These are phyloP conservation scores for Saccharomyces hybrid DNA, from an alignment of 1,139 yeast genomes.

Conservation along the genomic window DNA sequence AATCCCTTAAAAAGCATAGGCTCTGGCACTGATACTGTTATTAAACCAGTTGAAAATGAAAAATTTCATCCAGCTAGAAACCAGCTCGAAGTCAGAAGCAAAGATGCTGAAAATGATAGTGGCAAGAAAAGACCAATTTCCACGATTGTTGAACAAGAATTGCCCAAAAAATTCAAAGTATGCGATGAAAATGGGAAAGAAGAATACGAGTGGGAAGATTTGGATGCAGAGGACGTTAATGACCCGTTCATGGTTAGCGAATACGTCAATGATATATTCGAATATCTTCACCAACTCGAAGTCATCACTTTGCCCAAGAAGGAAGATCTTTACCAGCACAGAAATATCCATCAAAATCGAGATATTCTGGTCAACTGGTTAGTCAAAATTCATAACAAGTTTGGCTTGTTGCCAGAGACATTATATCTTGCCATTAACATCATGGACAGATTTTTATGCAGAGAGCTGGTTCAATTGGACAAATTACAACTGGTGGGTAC, in stretches of 20 bases:
- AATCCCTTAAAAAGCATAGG: neutral
- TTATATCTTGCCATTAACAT: constrained; percentile 79
- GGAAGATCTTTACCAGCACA: constrained; percentile 65
- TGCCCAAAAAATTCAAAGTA: constrained; percentile 30
- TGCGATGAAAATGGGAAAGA: constrained; percentile 29
- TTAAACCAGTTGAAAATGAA: constrained; percentile 4
- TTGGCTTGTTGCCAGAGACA: constrained; percentile 84
- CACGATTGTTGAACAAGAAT: constrained; percentile 30
- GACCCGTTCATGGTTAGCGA: constrained; percentile 96
- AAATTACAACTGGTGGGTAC: constrained; percentile 86
- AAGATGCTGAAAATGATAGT: constrained; percentile 13
- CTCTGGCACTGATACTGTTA: constrained; percentile 3
- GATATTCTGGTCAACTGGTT: constrained; percentile 92
- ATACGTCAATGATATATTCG: constrained; percentile 81
- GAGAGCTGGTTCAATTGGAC: constrained; percentile 72
- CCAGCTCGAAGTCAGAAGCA: neutral
- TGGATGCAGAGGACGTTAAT: constrained; percentile 82
- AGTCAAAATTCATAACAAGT: constrained; percentile 83
- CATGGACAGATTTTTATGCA: constrained; percentile 83
- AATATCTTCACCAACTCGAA: constrained; percentile 69
- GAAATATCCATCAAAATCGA: constrained; percentile 70
- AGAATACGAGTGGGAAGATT: constrained; percentile 71
- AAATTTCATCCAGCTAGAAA: constrained; percentile 4
- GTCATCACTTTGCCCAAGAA: constrained; percentile 70
- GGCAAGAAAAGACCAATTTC: constrained; percentile 30